A percentile compares a stretch with the other conserved stretches of the same genome.
Conservation (phyloP, 2,329 filamentous ascomycete species). For the Fusarium poae region DNA sequence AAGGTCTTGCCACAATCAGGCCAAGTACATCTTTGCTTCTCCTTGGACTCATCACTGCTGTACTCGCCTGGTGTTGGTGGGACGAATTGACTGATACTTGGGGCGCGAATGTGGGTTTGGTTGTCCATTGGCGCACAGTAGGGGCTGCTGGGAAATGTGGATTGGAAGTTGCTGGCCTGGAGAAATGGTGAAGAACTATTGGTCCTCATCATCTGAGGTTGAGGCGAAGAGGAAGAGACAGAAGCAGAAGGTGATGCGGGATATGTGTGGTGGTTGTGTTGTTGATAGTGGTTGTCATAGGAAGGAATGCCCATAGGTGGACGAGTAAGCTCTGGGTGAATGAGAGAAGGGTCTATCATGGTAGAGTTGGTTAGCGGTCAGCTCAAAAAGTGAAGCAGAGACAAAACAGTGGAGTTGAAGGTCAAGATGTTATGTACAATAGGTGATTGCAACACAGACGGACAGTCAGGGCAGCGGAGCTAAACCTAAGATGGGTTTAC, state of each 20-base stretch:
- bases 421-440: constrained; percentile 13
- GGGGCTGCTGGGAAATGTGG: constrained; percentile 66
- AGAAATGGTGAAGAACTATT: constrained; percentile 77
- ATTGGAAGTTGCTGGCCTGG: constrained; percentile 66
- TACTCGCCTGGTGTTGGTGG: constrained; percentile 71
- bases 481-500: constrained; percentile 39
- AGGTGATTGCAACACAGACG: constrained; percentile 22
- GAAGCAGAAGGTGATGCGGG: constrained; percentile 75
- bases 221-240: constrained; percentile 66
- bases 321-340: constrained; percentile 67
- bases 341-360: constrained; percentile 66
- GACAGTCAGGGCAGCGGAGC: constrained; percentile 24
- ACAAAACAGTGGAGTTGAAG: constrained; percentile 29
- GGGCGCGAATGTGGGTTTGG: constrained; percentile 66
- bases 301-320: constrained; percentile 60
- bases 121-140: constrained; percentile 62
- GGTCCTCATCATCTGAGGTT: constrained; percentile 62
- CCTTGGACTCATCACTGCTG: constrained; percentile 73
- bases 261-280: constrained; percentile 57
- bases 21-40: constrained; percentile 81
- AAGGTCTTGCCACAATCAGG: constrained; percentile 87
- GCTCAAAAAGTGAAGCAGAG: constrained; percentile 8
- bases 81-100: constrained; percentile 77
- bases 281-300: constrained; percentile 64
- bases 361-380: constrained; percentile 55